A percentile compares a stretch with the other conserved stretches of the same genome.
These are phyloP conservation scores for Phytophthora fragariaefolia DNA, from an alignment of 352 stramenopile species.

Conservation along the genomic window DNA sequence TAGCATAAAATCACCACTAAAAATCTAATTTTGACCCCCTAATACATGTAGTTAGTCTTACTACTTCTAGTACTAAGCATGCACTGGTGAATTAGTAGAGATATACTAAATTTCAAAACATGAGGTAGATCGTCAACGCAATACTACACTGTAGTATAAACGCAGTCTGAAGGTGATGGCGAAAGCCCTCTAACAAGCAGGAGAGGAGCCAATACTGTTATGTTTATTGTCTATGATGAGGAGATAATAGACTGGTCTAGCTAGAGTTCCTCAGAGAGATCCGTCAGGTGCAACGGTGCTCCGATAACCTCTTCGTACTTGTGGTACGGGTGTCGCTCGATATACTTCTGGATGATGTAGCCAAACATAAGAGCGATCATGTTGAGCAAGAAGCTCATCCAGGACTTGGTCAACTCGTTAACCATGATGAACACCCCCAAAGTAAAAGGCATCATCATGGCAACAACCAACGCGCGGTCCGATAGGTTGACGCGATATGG, in stretches of 20 bases:
- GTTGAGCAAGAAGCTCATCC: constrained; percentile 71
- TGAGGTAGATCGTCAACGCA: too few relatives aligned
- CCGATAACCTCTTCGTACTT: constrained; percentile 59
- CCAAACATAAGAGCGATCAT: constrained; percentile 49
- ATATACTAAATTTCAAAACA: too few relatives aligned
- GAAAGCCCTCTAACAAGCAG: neutral
- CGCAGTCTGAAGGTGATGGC: too few relatives aligned
- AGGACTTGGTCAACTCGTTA: constrained; percentile 85
- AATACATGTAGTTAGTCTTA: too few relatives aligned
- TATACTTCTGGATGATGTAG: constrained; percentile 66
- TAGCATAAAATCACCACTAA: too few relatives aligned
- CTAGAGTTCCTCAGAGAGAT: constrained; percentile 63
- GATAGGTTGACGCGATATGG: constrained; percentile 81
- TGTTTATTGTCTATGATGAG: constrained; percentile 27
- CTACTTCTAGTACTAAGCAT: too few relatives aligned
- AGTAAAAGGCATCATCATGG: constrained; percentile 63
- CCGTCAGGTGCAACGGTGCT: constrained; percentile 38
- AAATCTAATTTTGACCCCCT: too few relatives aligned
- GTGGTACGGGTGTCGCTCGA: constrained; percentile 70
- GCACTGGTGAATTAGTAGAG: too few relatives aligned
- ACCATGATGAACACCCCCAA: constrained; percentile 76
- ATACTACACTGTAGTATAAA: too few relatives aligned
- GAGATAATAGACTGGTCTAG: constrained; percentile 1
- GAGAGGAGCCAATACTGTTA: constrained; percentile 14
- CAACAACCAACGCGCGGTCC: constrained; percentile 55